phyloP scores from a whole-genome alignment of 2,329 filamentous ascomycete genomes.

The Microascus cirrosus region DNA sequence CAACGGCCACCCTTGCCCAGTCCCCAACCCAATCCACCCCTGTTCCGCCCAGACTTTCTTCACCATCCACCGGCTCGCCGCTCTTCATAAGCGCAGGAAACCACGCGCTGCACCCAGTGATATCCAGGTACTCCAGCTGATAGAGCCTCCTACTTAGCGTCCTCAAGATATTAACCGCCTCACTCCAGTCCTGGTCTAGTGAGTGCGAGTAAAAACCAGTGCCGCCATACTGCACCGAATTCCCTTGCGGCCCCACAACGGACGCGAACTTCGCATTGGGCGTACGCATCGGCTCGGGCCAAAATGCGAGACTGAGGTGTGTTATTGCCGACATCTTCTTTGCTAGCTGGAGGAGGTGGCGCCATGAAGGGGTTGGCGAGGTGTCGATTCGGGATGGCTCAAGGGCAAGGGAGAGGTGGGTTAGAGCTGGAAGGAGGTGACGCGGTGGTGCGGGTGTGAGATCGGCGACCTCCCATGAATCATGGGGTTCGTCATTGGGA shows the following conservation, averaged over 20 bases:
- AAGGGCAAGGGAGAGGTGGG: conserved; percentile 48
- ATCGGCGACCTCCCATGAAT: conserved; percentile 41
- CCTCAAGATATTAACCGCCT: conserved; percentile 43
- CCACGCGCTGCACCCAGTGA: conserved; percentile 50
- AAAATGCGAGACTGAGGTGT: conserved; percentile 49
- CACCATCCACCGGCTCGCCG: conserved; percentile 25
- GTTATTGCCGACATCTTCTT: conserved; percentile 42
- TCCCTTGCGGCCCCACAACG: conserved; percentile 30
- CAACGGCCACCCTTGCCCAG: conserved; percentile 39
- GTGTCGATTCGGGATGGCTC: conserved; percentile 14
- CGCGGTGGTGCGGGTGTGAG: conserved; percentile 14
- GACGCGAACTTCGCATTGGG: conserved; percentile 38
- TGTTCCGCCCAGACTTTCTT: not conserved
- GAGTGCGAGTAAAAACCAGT: conserved; percentile 47
- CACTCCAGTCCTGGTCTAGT: conserved; percentile 47
- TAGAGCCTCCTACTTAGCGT: conserved; percentile 44
- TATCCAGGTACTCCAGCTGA: conserved; percentile 47
- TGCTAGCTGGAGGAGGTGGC: conserved; percentile 43
- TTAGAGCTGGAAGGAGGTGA: conserved; percentile 42
- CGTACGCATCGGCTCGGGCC: conserved; percentile 49
- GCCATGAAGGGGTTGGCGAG: conserved; percentile 36
- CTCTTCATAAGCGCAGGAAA: conserved; percentile 29
- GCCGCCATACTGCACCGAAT: conserved; percentile 37
- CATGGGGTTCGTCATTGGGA: conserved; percentile 16
- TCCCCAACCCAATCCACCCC: conserved; percentile 38